A percentile compares a stretch with the other conserved stretches of the same genome.
phyloP scores from a whole-genome alignment of 176 grass and related monocot species.

The Carex kokanica region DNA sequence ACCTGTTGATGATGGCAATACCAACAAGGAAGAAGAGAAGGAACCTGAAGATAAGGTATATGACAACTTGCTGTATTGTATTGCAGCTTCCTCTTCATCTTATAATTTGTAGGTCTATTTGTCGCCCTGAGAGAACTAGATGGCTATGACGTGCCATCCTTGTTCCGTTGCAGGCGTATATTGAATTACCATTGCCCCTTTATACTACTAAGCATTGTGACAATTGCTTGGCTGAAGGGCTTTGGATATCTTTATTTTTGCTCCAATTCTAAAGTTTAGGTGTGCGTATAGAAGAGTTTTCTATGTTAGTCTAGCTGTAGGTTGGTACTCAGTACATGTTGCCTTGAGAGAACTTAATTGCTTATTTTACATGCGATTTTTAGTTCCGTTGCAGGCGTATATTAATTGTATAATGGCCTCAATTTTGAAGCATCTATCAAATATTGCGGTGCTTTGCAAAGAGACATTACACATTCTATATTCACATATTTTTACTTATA shows the following conservation, averaged over 20 bases:
- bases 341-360: slow-evolving; percentile 34
- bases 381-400: slow-evolving; percentile 40
- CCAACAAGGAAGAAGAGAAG: background rate
- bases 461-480: background rate
- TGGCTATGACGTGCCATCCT: background rate
- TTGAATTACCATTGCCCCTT: background rate
- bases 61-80: background rate
- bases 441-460: background rate
- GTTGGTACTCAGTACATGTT: background rate
- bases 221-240: background rate
- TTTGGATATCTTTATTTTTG: slow-evolving; percentile 4
- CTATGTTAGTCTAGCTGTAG: background rate
- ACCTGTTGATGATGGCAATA: background rate
- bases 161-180: slow-evolving; percentile 19
- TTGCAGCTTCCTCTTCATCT: background rate
- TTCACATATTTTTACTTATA: background rate
- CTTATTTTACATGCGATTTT: slow-evolving; percentile 24
- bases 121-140: slow-evolving; percentile 8
- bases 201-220: background rate
- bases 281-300: background rate
- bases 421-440: background rate
- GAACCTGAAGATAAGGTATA: background rate
- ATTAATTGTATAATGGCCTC: slow-evolving; percentile 12
- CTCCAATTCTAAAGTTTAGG: background rate
- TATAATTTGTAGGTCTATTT: background rate